Conservation (phyloP, 1,284 basidiomycete genomes). For the Ceratobasidium sp. region DNA sequence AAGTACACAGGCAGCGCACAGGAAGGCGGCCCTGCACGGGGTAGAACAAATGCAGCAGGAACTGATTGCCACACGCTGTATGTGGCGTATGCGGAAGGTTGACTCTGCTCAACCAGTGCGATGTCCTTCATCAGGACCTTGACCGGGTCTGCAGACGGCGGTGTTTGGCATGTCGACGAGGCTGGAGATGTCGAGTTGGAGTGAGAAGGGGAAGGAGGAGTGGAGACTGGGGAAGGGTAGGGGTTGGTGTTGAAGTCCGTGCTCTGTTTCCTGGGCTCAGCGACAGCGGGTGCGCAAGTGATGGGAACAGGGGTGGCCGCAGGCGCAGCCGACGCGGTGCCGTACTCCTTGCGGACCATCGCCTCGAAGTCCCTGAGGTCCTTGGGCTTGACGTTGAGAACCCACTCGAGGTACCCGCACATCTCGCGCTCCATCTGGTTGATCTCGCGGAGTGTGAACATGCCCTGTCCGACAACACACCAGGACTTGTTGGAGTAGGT, state of each 20-base stretch:
- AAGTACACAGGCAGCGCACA: too few relatives aligned
- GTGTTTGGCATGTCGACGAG: slow-evolving; percentile 47
- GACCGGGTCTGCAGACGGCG: slow-evolving; percentile 30
- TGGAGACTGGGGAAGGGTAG: slow-evolving; percentile 44
- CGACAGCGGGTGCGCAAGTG: not conserved
- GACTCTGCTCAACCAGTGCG: slow-evolving; percentile 20
- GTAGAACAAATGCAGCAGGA: not conserved
- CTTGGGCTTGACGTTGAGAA: slow-evolving; percentile 77
- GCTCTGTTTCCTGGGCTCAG: slow-evolving; percentile 14
- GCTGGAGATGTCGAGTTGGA: slow-evolving; percentile 47
- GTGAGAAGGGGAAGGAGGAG: slow-evolving; percentile 43
- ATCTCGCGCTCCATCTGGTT: slow-evolving; percentile 65
- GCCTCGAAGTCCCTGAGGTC: slow-evolving; percentile 73
- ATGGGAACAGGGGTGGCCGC: not conserved
- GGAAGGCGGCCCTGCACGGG: not conserved
- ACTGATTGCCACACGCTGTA: not conserved
- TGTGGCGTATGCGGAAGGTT: slow-evolving; percentile 43
- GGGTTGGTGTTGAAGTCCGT: slow-evolving; percentile 29
- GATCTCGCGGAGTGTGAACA: slow-evolving; percentile 62
- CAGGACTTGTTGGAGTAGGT: slow-evolving; percentile 64
- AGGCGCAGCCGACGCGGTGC: not conserved
- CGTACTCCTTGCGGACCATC: slow-evolving; percentile 48
- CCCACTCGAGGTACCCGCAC: slow-evolving; percentile 93
- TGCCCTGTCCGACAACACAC: slow-evolving; percentile 62
- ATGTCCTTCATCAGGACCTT: slow-evolving; percentile 41